phyloP scores from a whole-genome alignment of 768 basidiomycete genomes.

The Glaciozyma martinii region DNA sequence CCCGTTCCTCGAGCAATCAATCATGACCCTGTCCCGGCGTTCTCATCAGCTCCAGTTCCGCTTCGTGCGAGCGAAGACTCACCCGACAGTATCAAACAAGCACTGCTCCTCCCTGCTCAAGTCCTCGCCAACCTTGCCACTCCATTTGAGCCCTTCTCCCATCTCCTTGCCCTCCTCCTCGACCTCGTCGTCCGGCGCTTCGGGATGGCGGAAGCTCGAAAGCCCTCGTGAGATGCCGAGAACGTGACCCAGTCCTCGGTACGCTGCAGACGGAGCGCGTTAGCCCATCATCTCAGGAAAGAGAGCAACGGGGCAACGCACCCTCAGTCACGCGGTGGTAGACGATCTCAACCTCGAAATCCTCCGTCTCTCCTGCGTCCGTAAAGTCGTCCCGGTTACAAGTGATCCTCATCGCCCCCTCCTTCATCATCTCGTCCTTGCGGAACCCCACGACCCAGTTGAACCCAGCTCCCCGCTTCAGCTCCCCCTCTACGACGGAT shows the following conservation, averaged over 20 bases:
- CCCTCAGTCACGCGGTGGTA: slow-evolving; percentile 30
- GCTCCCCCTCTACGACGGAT: slow-evolving; percentile 9
- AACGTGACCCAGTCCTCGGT: slow-evolving; percentile 31
- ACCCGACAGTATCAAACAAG: slow-evolving; percentile 31
- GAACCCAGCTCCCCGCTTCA: background rate
- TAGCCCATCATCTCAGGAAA: background rate
- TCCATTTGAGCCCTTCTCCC: slow-evolving; percentile 20
- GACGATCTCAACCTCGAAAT: slow-evolving; percentile 15
- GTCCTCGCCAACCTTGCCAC: slow-evolving; percentile 15
- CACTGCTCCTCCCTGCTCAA: slow-evolving; percentile 26
- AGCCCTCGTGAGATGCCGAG: slow-evolving; percentile 25
- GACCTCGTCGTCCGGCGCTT: slow-evolving; percentile 11
- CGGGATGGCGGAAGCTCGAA: slow-evolving; percentile 16
- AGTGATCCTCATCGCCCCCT: slow-evolving; percentile 11
- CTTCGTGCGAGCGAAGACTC: background rate
- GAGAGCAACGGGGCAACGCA: background rate
- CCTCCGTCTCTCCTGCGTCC: background rate
- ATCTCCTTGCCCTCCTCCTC: background rate
- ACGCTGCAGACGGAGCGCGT: slow-evolving; percentile 14
- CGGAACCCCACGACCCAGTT: slow-evolving; percentile 27
- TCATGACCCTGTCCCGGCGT: slow-evolving; percentile 25
- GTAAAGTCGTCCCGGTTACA: slow-evolving; percentile 27
- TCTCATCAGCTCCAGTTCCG: background rate
- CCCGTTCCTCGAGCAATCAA: slow-evolving; percentile 34
- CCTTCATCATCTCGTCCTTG: background rate